Evolutionary conservation across 2,329 filamentous ascomycete genomes (phyloP).

Genomic region (Cryphonectria carpinicola): DNA sequence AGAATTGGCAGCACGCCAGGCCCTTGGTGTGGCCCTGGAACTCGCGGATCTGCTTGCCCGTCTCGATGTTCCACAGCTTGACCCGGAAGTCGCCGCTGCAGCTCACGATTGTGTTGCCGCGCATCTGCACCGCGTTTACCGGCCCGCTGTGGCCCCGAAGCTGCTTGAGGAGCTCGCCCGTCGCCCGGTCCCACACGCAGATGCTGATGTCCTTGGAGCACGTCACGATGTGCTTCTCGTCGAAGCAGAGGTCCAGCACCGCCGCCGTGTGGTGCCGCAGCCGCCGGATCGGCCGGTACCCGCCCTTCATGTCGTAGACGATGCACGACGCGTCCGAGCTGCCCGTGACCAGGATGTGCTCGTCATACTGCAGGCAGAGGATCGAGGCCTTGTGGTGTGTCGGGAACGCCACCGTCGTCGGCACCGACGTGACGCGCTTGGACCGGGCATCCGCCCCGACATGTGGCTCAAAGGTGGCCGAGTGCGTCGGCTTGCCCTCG

Average conservation of each 20-base stretch:
- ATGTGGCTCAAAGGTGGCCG: slow-evolving; percentile 52
- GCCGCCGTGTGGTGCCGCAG: slow-evolving; percentile 81
- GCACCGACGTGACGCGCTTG: slow-evolving; percentile 50
- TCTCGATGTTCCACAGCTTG: slow-evolving; percentile 93
- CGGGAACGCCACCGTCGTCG: slow-evolving; percentile 59
- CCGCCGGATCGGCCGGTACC: slow-evolving; percentile 79
- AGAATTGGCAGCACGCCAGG: slow-evolving; percentile 94
- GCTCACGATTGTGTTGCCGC: slow-evolving; percentile 88
- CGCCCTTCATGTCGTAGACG: slow-evolving; percentile 79
- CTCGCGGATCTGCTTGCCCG: slow-evolving; percentile 85
- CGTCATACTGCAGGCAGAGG: slow-evolving; percentile 92
- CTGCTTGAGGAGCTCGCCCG: slow-evolving; percentile 74
- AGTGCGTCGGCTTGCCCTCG: slow-evolving; percentile 57
- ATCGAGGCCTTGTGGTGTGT: slow-evolving; percentile 89
- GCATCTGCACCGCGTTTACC: slow-evolving; percentile 94
- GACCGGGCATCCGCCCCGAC: slow-evolving; percentile 30
- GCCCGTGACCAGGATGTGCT: slow-evolving; percentile 89
- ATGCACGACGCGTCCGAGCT: slow-evolving; percentile 93
- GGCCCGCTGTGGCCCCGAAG: slow-evolving; percentile 86
- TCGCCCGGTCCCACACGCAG: slow-evolving; percentile 89
- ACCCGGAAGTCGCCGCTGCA: slow-evolving; percentile 93
- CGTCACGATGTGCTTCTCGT: slow-evolving; percentile 89
- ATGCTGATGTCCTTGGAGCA: slow-evolving; percentile 96
- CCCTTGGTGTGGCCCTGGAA: slow-evolving; percentile 90
- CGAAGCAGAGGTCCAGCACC: slow-evolving; percentile 91